Base-by-base conservation (phyloP, 1,284 basidiomycete genomes). In the Earliella scabrosa region DNA sequence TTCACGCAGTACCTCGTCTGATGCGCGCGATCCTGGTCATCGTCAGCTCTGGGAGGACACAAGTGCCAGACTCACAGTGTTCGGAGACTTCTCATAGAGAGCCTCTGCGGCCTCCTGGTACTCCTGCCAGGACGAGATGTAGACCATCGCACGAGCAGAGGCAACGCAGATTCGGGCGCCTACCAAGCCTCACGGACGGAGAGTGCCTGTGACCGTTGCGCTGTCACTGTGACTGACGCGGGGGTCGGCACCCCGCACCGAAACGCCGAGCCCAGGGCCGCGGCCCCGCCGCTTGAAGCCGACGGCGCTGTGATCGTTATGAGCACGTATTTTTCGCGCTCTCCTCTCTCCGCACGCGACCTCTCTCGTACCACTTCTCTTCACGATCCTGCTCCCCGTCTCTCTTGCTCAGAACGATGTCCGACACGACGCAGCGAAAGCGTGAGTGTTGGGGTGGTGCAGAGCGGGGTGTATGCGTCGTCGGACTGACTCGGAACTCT, bases 1-100 rank as follows among this genome's bases (percentile, higher is more conserved):
- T 95, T 95, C 68, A 96, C 85, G 69, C 85, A 87, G 73, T 96
- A 96, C 49, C 94, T 83, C 29, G 90, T 82, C 94, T 97, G 65
- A 38, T 26, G 20, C 50, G 32, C 54, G 56, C 40, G 56, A 59
- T 58, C 36, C 29, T 20, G 21, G 52, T 56, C 24, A 58, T 53
- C 44, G 53, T 18, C 23, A 13, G 31, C 32, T 16, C 11, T 11
- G 18, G 31, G 45, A 2, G 4, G 16, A 43, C 16, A 45, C 35
- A 40, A 23, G 38, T 23, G 31, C 39, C 29, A 75, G 29, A 75
- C 85, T 61, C 66, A 94, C 93, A 63, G 82, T 86, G 63, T 80
- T 81, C 2, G 93, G 93, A 24, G 90, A 87, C 68, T 85, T 85
- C 52, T 81, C 75, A 70, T 96, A 95, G 60, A 96, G 77, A 21